Percentiles rank a stretch among this genome's conserved stretches.
Conservation (phyloP, 169 alveolate species). For the Cytauxzoon felis region DNA sequence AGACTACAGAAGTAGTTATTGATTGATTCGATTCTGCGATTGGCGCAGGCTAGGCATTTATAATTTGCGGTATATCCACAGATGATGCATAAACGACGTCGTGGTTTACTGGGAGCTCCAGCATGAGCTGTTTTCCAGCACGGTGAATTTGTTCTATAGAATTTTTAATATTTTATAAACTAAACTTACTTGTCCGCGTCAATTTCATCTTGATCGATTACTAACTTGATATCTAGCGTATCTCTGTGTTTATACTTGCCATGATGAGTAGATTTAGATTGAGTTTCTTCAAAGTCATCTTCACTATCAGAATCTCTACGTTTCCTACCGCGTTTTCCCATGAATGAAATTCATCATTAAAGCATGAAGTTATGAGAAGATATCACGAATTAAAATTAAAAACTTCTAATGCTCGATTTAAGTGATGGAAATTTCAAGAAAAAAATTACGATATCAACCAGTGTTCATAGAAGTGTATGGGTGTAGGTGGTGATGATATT, state of each 20-base stretch:
- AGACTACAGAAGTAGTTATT: conserved; percentile 67
- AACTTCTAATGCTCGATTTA: too few species aligned
- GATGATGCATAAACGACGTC: conserved; percentile 67
- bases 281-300: conserved; percentile 23
- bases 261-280: conserved; percentile 14
- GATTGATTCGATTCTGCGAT: conserved; percentile 53
- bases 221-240: conserved; percentile 63
- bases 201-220: conserved; percentile 72
- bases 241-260: conserved; percentile 63
- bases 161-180: not conserved
- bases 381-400: too few species aligned
- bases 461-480: too few species aligned
- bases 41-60: conserved; percentile 70
- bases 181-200: conserved; percentile 67
- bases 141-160: conserved; percentile 54
- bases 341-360: not conserved
- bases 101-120: conserved; percentile 52
- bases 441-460: too few species aligned
- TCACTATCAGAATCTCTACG: conserved; percentile 45
- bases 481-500: too few species aligned
- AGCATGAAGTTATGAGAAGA: not conserved
- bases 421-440: too few species aligned
- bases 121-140: conserved; percentile 72
- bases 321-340: conserved; percentile 30
- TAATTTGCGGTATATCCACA: conserved; percentile 74